Percentiles rank a stretch among this genome's conserved stretches.
phyloP scores from a whole-genome alignment of 2,329 filamentous ascomycete species.

The Cladosporium velox region DNA sequence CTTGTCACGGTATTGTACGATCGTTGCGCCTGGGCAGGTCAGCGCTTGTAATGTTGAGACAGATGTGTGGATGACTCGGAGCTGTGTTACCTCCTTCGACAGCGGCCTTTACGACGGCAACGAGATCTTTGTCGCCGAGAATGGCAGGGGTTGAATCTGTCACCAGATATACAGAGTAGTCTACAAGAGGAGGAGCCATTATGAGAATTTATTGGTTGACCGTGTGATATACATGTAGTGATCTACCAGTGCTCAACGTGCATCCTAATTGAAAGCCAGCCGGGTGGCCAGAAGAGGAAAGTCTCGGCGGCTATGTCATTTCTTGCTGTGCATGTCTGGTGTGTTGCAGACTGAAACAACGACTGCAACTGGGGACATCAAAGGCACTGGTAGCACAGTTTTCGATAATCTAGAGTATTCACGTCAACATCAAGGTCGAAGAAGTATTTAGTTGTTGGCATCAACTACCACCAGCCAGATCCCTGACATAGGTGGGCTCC shows the following conservation, averaged over 20 bases:
- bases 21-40: constrained; percentile 61
- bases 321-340: not conserved
- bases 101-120: constrained; percentile 72
- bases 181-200: constrained; percentile 45
- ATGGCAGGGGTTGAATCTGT: constrained; percentile 90
- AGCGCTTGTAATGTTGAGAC: constrained; percentile 6
- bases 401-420: rapidly evolving
- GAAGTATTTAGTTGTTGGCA: not conserved
- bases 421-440: not conserved
- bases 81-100: constrained; percentile 65
- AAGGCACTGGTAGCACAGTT: not conserved
- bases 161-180: constrained; percentile 87
- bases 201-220: not conserved
- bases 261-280: constrained; percentile 33
- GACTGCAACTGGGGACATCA: not conserved
- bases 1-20: constrained; percentile 93
- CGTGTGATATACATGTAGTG: not conserved
- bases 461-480: not conserved
- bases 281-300: not conserved
- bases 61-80: not conserved
- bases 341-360: not conserved
- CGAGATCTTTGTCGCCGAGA: constrained; percentile 70
- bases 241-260: not conserved
- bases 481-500: not conserved
- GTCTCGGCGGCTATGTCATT: constrained; percentile 12